Evolutionary conservation across 108 stramenopile species (phyloP), one percentile per base, ranked within the genome.

Genomic region (Nannochloropsis salina): DNA sequence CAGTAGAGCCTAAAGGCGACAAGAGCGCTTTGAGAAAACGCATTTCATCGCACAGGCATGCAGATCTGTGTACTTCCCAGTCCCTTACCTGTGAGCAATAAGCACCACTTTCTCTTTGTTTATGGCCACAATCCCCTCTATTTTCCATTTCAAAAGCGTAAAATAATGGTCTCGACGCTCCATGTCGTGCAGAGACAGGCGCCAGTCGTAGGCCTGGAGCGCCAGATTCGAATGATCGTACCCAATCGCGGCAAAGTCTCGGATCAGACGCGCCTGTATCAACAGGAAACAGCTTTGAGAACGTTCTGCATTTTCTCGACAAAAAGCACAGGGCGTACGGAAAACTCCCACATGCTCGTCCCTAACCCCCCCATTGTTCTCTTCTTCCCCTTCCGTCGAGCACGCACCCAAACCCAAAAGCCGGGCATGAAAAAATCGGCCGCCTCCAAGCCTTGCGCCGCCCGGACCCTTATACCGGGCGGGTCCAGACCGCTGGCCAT

Each of bases 201-300:
- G 86, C 96, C 96, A 96, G 90, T 96, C 96, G 84, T 96, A 96
- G 22, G 92, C 82, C 92, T 93, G 92, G 93, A 96, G 92, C 80
- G 90, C 84, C 94, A 96, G 95, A 2, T 83, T 91, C 41, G 84
- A 86, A 51, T 91, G 88, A 90, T 94, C 94, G 85, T 96, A 96
- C 31, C 94, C 96, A 41, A 95, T 90, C 84, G 94, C 94, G 4
- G 94, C 95, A 10, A 95, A 86, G 86, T 95, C 94, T 84, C 94
- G 94, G 84, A 95, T 92, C 41, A 95, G 81, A 44, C 94, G 94
- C 1, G 88, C 61, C 61, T 74, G n/a, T 4, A 2, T n/a, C 4
- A n/a, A n/a, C 47, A n/a, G n/a, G 8, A 74, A 74, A 6, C 2
- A n/a, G 31, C 31, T 31, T 0, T 31, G 31, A 31, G 31, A 31